Evolutionary conservation across 1,284 basidiomycete species (phyloP), one percentile per base, ranked within the genome.

Genomic region (Cryptococcus sp.): DNA sequence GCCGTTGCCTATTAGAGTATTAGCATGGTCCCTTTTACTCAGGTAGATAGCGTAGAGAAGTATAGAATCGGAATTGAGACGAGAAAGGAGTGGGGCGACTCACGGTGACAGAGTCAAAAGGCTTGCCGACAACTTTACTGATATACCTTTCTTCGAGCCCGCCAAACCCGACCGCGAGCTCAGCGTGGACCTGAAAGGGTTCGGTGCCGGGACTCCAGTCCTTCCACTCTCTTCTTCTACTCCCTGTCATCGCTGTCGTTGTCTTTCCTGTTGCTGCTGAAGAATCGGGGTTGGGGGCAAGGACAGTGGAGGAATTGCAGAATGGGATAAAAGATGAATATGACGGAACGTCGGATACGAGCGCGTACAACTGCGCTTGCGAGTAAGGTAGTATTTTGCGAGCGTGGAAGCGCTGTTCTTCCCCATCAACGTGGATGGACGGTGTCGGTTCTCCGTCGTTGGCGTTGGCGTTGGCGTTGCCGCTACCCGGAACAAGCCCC

Each of bases 321-420:
- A 92, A 97, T 0, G 95, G 95, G 48, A 99, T 81, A 72, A 97
- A 99, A 50, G 81, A 80, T 13, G 87, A 83, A 77, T 98, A 99
- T 5, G 89, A 88, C 8, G 84, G 84, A 20, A 97, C 89, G 77
- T 98, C 89, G 16, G 92, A 85, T 47, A 99, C 91, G 56, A 98
- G 79, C 5, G 85, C 80, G 78, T 94, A 98, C 2, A 99, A 83
- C 74, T 97, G 85, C 46, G 82, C 81, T 59, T 82, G 84, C n/a
- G 81, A 80, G 70, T 89, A 91, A 91, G 89, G 91, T 58, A 94
- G 81, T 61, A 91, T 83, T 78, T 86, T 88, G 59, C 82, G 79
- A 58, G 87, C 86, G 65, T 85, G 84, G 53, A 76, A 78, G 38
- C 62, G 63, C 61, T 78, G 75, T 44, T 62, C 59, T 45, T 73